A percentile compares a stretch with the other conserved stretches of the same genome.
These are phyloP conservation scores for Curvularia sp. DNA, from an alignment of 2,329 filamentous ascomycete species.

Conservation along the genomic window DNA sequence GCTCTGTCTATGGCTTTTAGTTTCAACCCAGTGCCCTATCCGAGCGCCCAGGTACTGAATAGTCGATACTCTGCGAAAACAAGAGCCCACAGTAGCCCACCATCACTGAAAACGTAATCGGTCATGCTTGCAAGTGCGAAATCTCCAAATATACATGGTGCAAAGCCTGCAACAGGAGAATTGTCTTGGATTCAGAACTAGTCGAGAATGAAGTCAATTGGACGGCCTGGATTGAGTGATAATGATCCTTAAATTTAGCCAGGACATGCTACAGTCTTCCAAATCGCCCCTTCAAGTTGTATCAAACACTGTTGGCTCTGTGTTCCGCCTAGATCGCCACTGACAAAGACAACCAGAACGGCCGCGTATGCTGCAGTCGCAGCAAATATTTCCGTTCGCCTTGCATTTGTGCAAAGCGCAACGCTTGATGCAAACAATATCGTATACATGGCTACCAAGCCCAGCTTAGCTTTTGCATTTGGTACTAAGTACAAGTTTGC, in stretches of 20 bases:
- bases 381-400: constrained; percentile 33
- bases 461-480: constrained; percentile 23
- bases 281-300: constrained; percentile 16
- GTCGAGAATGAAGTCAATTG: not conserved
- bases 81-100: too few species aligned
- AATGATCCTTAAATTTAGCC: not conserved
- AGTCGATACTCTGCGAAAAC: not conserved
- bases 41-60: not conserved
- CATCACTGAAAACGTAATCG: too few species aligned
- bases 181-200: not conserved
- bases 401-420: constrained; percentile 26
- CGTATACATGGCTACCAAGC: constrained; percentile 30
- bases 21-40: not conserved
- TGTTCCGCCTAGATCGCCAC: constrained; percentile 24
- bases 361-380: constrained; percentile 35
- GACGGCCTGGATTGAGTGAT: not conserved
- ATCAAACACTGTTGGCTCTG: constrained; percentile 9
- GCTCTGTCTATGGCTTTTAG: too few species aligned
- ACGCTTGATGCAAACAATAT: constrained; percentile 34
- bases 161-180: not conserved
- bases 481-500: constrained; percentile 26
- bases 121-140: not conserved
- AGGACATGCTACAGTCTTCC: constrained; percentile 15
- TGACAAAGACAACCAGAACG: constrained; percentile 33
- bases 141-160: not conserved